Conservation (phyloP, 2,329 filamentous ascomycete genomes). For the Fusarium decemcellulare region DNA sequence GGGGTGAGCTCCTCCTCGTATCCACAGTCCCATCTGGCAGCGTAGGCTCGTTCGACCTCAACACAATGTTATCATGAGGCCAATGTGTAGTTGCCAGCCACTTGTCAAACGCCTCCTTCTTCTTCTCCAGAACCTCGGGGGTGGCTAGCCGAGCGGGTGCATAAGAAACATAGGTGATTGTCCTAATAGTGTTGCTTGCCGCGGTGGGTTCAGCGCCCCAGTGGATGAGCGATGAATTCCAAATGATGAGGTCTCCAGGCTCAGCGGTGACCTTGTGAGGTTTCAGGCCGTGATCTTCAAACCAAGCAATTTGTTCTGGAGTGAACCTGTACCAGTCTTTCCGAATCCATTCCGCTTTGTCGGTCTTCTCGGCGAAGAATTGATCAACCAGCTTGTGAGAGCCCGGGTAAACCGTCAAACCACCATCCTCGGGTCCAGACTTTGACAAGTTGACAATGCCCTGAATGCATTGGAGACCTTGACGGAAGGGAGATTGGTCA, state of each 20-base stretch:
- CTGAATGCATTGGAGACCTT: not conserved
- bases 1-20: not conserved
- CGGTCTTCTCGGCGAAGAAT: not conserved
- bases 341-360: not conserved
- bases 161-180: constrained; percentile 4
- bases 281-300: not conserved
- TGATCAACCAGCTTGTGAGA: not conserved
- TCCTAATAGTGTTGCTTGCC: constrained; percentile 1
- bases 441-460: not conserved
- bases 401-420: not conserved
- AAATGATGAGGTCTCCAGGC: constrained; percentile 11
- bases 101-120: constrained; percentile 2
- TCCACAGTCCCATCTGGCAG: not conserved
- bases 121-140: not conserved
- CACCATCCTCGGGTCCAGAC: constrained; percentile 4
- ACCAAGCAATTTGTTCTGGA: not conserved
- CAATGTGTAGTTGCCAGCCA: not conserved
- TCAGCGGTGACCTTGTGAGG: constrained; percentile 1
- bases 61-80: constrained; percentile 1
- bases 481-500: not conserved
- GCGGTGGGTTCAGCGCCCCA: constrained; percentile 3
- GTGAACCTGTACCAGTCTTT: not conserved
- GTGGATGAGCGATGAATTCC: constrained; percentile 4
- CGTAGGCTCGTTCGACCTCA: not conserved
- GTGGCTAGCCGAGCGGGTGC: not conserved